Percentiles rank a stretch among this genome's conserved stretches.
These are phyloP conservation scores for Penstemon eatonii DNA, from an alignment of 257 asterid genomes.

Conservation along the genomic window DNA sequence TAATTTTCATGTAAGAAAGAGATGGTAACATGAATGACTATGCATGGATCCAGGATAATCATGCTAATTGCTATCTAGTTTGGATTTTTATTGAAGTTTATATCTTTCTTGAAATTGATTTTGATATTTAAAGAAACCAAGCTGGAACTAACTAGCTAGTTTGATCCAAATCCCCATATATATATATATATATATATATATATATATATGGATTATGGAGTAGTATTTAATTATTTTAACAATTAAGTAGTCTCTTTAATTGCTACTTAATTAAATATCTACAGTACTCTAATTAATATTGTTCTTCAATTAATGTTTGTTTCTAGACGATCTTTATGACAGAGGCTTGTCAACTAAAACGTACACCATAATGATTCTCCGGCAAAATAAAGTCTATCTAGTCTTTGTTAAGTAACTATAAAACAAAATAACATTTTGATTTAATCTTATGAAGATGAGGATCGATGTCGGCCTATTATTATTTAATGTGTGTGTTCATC, in stretches of 20 bases:
- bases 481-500: background rate
- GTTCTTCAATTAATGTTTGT: slow-evolving; percentile 3
- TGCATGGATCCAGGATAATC: too few relatives aligned
- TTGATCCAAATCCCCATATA: too few relatives aligned
- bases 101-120: too few relatives aligned
- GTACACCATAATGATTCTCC: slow-evolving; percentile 20
- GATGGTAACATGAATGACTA: too few relatives aligned
- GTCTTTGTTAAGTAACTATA: slow-evolving; percentile 52
- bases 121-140: too few relatives aligned
- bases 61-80: too few relatives aligned
- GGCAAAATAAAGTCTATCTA: slow-evolving; percentile 14
- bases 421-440: slow-evolving; percentile 24
- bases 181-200: too few relatives aligned
- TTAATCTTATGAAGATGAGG: slow-evolving; percentile 14
- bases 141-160: too few relatives aligned
- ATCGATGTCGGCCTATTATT: slow-evolving; percentile 26
- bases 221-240: background rate
- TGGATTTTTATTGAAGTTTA: background rate
- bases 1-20: background rate
- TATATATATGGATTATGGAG: too few relatives aligned
- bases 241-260: slow-evolving; percentile 26
- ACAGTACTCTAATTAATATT: background rate
- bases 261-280: background rate
- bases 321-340: slow-evolving; percentile 31
- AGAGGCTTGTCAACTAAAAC: slow-evolving; percentile 41